A percentile compares a stretch with the other conserved stretches of the same genome.
phyloP scores from a whole-genome alignment of 176 grass and related monocot genomes.

The Oryza punctata region DNA sequence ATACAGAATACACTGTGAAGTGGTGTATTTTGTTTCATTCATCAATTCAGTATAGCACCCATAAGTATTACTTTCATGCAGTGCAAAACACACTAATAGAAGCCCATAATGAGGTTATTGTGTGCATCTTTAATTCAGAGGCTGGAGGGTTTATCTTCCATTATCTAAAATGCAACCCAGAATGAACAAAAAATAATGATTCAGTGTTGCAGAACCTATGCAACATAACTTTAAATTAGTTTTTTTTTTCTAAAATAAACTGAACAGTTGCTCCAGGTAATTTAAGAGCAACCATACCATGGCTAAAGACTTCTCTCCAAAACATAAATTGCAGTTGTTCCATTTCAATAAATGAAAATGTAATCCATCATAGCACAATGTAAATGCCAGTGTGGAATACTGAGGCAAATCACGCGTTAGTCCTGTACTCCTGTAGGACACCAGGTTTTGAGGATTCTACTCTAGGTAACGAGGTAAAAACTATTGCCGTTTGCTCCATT shows the following conservation, averaged over 20 bases:
- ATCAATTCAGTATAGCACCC: neutral
- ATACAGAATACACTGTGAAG: neutral
- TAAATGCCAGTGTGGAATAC: conserved; percentile 3
- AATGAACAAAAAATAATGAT: neutral
- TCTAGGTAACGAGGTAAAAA: conserved; percentile 11
- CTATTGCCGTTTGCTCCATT: neutral
- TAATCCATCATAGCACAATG: conserved; percentile 14
- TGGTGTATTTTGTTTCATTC: neutral
- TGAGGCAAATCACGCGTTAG: neutral
- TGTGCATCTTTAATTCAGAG: neutral
- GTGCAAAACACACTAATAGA: neutral
- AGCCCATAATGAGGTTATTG: neutral
- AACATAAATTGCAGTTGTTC: neutral
- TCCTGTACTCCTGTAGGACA: neutral
- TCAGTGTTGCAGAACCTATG: conserved; percentile 10
- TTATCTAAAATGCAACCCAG: neutral
- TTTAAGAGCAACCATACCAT: neutral
- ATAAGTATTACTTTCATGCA: conserved; percentile 8
- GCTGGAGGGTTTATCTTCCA: neutral
- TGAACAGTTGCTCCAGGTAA: neutral
- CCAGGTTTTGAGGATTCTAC: conserved; percentile 15
- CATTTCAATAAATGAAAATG: conserved; percentile 1
- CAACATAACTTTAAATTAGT: conserved; percentile 1
- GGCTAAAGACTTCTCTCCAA: neutral
- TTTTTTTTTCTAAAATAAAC: neutral